Percentiles rank a stretch among this genome's conserved stretches.
Evolutionary conservation across 257 asterid species (phyloP).

Genomic region (Capsicum baccatum): DNA sequence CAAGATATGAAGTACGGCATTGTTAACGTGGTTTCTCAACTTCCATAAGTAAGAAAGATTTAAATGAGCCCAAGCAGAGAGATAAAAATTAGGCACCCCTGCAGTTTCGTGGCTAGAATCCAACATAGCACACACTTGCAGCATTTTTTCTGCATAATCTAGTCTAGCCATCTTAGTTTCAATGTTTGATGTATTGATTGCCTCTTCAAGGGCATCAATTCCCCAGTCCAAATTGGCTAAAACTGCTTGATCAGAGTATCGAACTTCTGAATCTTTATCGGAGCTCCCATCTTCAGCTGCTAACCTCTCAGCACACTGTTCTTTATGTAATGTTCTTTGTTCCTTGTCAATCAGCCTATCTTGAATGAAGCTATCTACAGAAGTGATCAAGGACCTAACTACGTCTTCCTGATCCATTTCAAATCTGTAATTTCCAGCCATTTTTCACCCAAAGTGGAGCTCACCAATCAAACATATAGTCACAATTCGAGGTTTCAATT

Average conservation of each 20-base stretch:
- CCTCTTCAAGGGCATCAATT: slow-evolving; percentile 85
- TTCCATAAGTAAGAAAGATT: slow-evolving; percentile 71
- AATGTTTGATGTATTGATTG: slow-evolving; percentile 63
- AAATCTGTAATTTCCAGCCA: slow-evolving; percentile 56
- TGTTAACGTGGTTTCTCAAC: slow-evolving; percentile 50
- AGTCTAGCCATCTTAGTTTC: slow-evolving; percentile 78
- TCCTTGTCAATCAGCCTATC: slow-evolving; percentile 60
- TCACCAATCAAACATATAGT: background rate
- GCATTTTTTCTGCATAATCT: slow-evolving; percentile 80
- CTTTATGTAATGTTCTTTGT: slow-evolving; percentile 63
- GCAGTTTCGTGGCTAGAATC: slow-evolving; percentile 67
- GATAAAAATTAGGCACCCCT: slow-evolving; percentile 77
- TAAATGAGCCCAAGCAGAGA: slow-evolving; percentile 85
- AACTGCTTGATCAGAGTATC: slow-evolving; percentile 86
- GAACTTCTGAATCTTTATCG: slow-evolving; percentile 47
- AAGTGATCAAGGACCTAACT: slow-evolving; percentile 53
- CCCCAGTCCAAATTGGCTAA: slow-evolving; percentile 91
- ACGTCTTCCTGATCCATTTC: slow-evolving; percentile 71
- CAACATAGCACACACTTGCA: slow-evolving; percentile 80
- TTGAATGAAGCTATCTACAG: slow-evolving; percentile 64
- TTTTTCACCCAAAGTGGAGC: slow-evolving; percentile 5
- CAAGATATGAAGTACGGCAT: slow-evolving; percentile 56
- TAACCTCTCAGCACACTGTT: slow-evolving; percentile 77
- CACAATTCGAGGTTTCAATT: background rate
- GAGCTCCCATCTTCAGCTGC: slow-evolving; percentile 69